Conservation (phyloP, 257 asterid genomes). For the Echium plantagineum region DNA sequence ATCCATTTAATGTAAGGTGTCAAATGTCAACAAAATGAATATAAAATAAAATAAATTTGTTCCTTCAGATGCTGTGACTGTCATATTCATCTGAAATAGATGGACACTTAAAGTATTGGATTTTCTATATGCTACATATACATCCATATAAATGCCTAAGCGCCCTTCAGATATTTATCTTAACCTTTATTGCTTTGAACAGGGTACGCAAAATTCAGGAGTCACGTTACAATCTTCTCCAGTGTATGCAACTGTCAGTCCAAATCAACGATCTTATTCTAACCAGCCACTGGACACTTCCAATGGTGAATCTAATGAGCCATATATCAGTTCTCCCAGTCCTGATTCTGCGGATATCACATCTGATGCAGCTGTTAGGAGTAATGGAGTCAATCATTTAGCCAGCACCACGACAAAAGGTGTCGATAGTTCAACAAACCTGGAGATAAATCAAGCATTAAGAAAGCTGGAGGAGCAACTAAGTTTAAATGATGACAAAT, state of each 20-base stretch:
- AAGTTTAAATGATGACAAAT: slow-evolving; percentile 61
- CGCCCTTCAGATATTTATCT: not conserved
- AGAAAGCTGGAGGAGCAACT: slow-evolving; percentile 59
- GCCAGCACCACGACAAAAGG: slow-evolving; percentile 28
- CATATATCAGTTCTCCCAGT: slow-evolving; percentile 32
- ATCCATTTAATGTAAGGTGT: not conserved
- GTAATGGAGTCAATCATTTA: slow-evolving; percentile 19
- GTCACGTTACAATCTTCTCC: slow-evolving; percentile 37
- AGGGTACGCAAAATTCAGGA: slow-evolving; percentile 50
- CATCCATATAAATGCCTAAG: too few relatives aligned
- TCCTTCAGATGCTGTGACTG: too few relatives aligned
- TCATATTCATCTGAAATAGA: not conserved
- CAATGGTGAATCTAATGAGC: slow-evolving; percentile 45
- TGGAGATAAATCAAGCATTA: slow-evolving; percentile 44
- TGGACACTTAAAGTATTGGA: not conserved
- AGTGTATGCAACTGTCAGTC: slow-evolving; percentile 34
- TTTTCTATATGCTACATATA: too few relatives aligned
- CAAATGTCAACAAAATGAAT: too few relatives aligned
- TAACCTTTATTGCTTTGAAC: slow-evolving; percentile 6
- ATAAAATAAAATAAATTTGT: too few relatives aligned
- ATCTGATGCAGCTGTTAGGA: slow-evolving; percentile 27
- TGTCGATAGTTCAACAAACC: slow-evolving; percentile 34
- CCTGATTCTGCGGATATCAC: slow-evolving; percentile 58
- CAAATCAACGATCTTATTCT: slow-evolving; percentile 37
- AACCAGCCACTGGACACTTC: slow-evolving; percentile 44